A percentile compares a stretch with the other conserved stretches of the same genome.
phyloP scores from a whole-genome alignment of 2,329 filamentous ascomycete species.

The Paraphoma sp. region DNA sequence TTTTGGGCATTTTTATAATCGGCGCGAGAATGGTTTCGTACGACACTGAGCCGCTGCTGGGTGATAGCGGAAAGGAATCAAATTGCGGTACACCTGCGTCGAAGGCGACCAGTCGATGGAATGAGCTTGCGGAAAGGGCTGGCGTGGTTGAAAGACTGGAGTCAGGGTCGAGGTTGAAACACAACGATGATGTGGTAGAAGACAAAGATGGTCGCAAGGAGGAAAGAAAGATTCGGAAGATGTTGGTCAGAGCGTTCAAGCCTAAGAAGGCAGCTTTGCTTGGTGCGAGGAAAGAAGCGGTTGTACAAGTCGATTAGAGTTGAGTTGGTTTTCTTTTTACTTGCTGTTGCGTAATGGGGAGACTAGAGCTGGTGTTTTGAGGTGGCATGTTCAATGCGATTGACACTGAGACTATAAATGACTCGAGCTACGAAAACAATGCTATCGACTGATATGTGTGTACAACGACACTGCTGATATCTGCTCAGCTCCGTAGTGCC shows the following conservation, averaged over 20 bases:
- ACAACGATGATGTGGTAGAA: not conserved
- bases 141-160: too few species aligned
- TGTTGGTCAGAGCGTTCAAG: not conserved
- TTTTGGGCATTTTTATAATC: not conserved
- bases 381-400: too few species aligned
- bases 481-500: too few species aligned
- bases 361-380: not conserved
- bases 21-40: not conserved
- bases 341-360: not conserved
- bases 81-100: not conserved
- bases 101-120: too few species aligned
- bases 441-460: too few species aligned
- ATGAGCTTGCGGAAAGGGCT: too few species aligned
- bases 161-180: too few species aligned
- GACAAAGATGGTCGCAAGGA: not conserved
- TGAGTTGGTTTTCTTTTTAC: not conserved
- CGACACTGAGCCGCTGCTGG: not conserved
- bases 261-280: not conserved
- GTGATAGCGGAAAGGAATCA: not conserved
- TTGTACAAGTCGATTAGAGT: conserved; percentile 3
- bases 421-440: too few species aligned
- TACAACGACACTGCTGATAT: too few species aligned
- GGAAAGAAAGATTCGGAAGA: not conserved
- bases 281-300: not conserved
- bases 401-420: too few species aligned